Evolutionary conservation across 371 early-diverging fungal species (phyloP).

Genomic region (Chytridiales sp.): DNA sequence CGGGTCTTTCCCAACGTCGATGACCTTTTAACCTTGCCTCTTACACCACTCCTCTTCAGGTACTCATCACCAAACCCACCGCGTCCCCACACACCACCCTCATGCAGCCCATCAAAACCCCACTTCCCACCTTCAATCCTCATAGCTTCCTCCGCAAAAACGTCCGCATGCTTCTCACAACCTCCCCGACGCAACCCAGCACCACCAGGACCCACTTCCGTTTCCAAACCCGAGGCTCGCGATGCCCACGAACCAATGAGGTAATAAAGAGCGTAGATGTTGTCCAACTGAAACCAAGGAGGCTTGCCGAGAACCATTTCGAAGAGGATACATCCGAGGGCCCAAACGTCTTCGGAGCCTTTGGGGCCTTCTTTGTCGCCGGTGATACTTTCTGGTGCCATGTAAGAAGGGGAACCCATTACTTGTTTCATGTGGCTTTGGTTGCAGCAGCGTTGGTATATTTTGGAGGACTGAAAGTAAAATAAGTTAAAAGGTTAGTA

Average conservation of each 20-base stretch:
- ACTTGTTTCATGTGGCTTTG: constrained; percentile 13
- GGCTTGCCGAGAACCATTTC: constrained; percentile 31
- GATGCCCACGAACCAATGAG: constrained; percentile 14
- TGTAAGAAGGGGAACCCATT: constrained; percentile 16
- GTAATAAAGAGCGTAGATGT: constrained; percentile 25
- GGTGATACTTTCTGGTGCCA: constrained; percentile 20
- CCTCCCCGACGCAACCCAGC: constrained; percentile 1
- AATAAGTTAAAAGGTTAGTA: not conserved
- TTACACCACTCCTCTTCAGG: not conserved
- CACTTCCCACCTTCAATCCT: constrained; percentile 9
- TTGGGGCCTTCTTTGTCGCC: constrained; percentile 4
- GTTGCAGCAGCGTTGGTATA: constrained; percentile 14
- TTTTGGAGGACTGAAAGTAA: constrained; percentile 4
- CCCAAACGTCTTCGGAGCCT: constrained; percentile 30
- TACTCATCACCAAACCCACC: not conserved
- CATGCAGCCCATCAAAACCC: not conserved
- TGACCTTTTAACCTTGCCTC: not conserved
- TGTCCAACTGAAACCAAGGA: constrained; percentile 29
- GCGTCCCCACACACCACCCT: constrained; percentile 11
- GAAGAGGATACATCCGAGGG: constrained; percentile 28
- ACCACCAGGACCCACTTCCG: not conserved
- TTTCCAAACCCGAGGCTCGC: constrained; percentile 11
- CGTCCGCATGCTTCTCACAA: constrained; percentile 12
- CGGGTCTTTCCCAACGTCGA: not conserved
- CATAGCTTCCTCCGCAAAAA: constrained; percentile 4